A percentile compares a stretch with the other conserved stretches of the same genome.
phyloP scores from a whole-genome alignment of 1,139 yeast species.

The Yamadazyma atmosphaerica region DNA sequence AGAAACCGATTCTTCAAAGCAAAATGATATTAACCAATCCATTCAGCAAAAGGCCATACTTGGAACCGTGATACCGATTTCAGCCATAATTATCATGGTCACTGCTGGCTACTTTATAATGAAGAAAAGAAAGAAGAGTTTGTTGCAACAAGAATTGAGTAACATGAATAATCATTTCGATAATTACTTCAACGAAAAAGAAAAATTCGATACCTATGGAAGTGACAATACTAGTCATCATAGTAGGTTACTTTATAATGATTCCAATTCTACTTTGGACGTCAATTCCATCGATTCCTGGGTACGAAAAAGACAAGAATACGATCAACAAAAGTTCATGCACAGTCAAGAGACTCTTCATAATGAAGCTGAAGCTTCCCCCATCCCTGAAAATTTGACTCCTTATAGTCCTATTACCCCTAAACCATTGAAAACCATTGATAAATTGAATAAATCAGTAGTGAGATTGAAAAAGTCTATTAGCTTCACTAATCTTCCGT shows the following conservation, averaged over 20 bases:
- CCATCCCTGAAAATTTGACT: conserved; percentile 10
- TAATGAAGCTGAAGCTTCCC: conserved; percentile 12
- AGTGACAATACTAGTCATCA: conserved; percentile 3
- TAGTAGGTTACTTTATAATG: conserved; percentile 23
- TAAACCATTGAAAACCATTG: conserved; percentile 16
- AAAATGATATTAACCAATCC: conserved; percentile 8
- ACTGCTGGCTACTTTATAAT: conserved; percentile 20
- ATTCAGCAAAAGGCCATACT: conserved; percentile 31
- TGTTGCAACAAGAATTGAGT: conserved; percentile 23
- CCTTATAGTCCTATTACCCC: conserved; percentile 12
- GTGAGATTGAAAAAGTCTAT: conserved; percentile 25
- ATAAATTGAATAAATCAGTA: conserved; percentile 24
- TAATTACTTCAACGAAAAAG: conserved; percentile 19
- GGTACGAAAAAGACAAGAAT: conserved; percentile 52
- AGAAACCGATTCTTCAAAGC: too few species aligned
- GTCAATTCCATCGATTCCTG: conserved; percentile 48
- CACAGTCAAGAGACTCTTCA: conserved; percentile 16
- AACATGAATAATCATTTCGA: conserved; percentile 40
- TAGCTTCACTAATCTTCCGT: conserved; percentile 15
- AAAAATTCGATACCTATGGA: conserved; percentile 2
- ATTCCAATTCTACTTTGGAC: conserved; percentile 41
- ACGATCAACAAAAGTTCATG: conserved; percentile 32
- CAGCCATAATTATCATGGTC: conserved; percentile 22
- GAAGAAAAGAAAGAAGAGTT: conserved; percentile 21
- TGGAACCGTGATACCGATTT: conserved; percentile 37